A percentile compares a stretch with the other conserved stretches of the same genome.
These are phyloP conservation scores for Emergomyces pasteurianus DNA, from an alignment of 2,329 filamentous ascomycete genomes.

Conservation along the genomic window DNA sequence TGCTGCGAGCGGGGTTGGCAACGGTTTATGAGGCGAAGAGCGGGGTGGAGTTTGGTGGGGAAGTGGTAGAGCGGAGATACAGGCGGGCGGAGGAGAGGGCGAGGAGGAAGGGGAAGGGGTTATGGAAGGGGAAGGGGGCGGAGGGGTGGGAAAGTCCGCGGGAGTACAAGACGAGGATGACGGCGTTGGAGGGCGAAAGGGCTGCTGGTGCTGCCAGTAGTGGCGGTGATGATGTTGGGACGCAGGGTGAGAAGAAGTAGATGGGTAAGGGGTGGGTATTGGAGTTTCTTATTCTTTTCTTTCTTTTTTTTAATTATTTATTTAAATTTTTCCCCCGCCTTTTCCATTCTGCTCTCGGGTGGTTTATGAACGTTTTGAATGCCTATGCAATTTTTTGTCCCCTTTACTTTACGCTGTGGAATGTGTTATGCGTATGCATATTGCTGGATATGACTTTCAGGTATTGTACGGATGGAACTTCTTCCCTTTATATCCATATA, in stretches of 20 bases:
- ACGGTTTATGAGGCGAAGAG: slow-evolving; percentile 89
- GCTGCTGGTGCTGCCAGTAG: slow-evolving; percentile 3
- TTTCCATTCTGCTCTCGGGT: background rate
- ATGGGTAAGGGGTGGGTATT: background rate
- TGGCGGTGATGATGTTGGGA: background rate
- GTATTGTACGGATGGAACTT: background rate
- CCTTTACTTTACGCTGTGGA: background rate
- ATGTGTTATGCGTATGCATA: background rate
- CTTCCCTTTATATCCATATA: background rate
- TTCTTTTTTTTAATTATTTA: background rate
- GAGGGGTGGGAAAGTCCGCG: slow-evolving; percentile 67
- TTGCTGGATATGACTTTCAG: background rate
- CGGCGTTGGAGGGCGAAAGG: slow-evolving; percentile 27
- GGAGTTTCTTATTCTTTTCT: background rate
- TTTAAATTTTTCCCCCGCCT: too few relatives aligned
- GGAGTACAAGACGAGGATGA: slow-evolving; percentile 63
- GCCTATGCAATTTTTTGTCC: background rate
- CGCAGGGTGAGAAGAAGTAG: background rate
- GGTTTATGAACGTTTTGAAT: background rate
- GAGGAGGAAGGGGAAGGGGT: slow-evolving; percentile 51
- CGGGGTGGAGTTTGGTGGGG: slow-evolving; percentile 76
- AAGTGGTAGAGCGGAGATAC: slow-evolving; percentile 40
- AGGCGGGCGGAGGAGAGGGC: slow-evolving; percentile 42
- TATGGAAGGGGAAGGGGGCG: slow-evolving; percentile 55
- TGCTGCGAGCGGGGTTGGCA: slow-evolving; percentile 74